phyloP scores from a whole-genome alignment of 208 protist genomes.

The Leishmania aethiopica region DNA sequence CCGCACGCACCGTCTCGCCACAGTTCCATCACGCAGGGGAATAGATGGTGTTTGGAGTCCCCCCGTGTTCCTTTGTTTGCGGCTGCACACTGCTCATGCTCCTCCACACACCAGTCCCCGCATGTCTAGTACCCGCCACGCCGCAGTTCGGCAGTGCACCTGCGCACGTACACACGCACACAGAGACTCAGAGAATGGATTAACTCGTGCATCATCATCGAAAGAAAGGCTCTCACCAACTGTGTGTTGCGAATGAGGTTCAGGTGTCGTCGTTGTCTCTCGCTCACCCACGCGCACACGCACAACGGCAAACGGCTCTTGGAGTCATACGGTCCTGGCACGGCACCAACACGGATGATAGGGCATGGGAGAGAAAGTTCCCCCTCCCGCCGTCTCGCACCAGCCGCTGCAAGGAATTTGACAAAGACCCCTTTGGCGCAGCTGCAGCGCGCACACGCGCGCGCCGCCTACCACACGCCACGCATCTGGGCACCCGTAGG shows the following conservation, averaged over 20 bases:
- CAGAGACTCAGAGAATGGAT: slow-evolving; percentile 52
- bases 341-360: slow-evolving; percentile 14
- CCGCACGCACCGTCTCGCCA: slow-evolving; percentile 10
- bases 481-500: slow-evolving; percentile 60
- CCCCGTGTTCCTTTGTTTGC: slow-evolving; percentile 20
- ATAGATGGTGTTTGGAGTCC: neutral
- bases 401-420: slow-evolving; percentile 36
- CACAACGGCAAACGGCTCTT: slow-evolving; percentile 11
- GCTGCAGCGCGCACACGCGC: neutral
- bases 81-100: neutral
- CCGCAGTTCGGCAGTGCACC: neutral
- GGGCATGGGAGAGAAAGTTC: neutral
- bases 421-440: slow-evolving; percentile 17
- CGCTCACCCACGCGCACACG: neutral
- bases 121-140: neutral
- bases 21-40: slow-evolving; percentile 13
- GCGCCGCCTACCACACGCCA: neutral
- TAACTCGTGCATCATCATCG: slow-evolving; percentile 45
- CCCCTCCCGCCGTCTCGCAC: neutral
- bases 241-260: slow-evolving; percentile 41
- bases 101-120: neutral
- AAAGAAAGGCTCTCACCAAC: slow-evolving; percentile 44
- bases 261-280: slow-evolving; percentile 35
- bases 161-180: neutral
- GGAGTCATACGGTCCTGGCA: slow-evolving; percentile 31